Percentiles rank a stretch among this genome's conserved stretches.
Evolutionary conservation across 1,284 basidiomycete species (phyloP).

Genomic region (Ustilago tritici): DNA sequence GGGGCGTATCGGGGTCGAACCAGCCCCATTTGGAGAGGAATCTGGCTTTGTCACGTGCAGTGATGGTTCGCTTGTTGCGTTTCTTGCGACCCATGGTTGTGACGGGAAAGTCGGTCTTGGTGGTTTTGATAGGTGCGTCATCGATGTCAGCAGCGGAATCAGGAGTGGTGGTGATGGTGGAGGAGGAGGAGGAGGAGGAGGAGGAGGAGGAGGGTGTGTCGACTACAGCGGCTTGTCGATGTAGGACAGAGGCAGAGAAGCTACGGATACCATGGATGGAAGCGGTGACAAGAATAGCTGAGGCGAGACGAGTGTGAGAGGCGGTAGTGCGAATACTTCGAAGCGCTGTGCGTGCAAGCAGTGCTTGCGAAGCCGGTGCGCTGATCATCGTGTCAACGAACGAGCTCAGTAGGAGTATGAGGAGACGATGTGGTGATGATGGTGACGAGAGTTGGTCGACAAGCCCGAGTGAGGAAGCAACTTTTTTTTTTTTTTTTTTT

Average conservation of each 20-base stretch:
- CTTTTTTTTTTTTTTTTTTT: background rate
- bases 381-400: constrained; percentile 24
- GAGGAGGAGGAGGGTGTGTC: background rate
- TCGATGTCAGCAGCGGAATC: background rate
- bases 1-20: constrained; percentile 17
- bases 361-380: constrained; percentile 22
- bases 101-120: background rate
- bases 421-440: background rate
- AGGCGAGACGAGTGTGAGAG: constrained; percentile 5
- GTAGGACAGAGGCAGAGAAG: constrained; percentile 13
- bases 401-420: background rate
- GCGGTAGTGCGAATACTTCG: constrained; percentile 8
- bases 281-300: constrained; percentile 13
- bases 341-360: constrained; percentile 32
- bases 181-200: background rate
- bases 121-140: constrained; percentile 5
- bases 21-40: constrained; percentile 44
- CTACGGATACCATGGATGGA: constrained; percentile 15
- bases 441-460: background rate
- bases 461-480: constrained; percentile 4
- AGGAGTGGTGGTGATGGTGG: background rate
- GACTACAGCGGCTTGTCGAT: constrained; percentile 14
- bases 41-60: constrained; percentile 29
- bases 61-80: constrained; percentile 11
- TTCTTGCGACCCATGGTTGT: constrained; percentile 13